These are phyloP conservation scores for Dendrothele bispora DNA, from an alignment of 768 basidiomycete species.

Conservation along the genomic window DNA sequence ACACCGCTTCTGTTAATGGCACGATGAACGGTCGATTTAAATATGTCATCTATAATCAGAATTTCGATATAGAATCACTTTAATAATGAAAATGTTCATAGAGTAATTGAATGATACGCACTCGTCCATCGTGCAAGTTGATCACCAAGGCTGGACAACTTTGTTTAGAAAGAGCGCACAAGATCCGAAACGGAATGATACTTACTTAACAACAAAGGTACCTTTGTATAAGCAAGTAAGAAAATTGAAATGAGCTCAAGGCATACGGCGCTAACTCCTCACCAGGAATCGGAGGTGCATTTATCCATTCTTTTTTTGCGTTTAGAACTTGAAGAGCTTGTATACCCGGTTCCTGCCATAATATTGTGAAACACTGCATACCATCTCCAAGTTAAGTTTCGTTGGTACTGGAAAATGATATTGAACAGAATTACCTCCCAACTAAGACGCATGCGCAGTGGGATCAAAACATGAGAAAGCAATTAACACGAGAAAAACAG, in stretches of 20 bases:
- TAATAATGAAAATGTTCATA: neutral
- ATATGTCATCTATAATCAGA: conserved; percentile 68
- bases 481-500: neutral
- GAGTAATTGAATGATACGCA: conserved; percentile 29
- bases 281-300: conserved; percentile 73
- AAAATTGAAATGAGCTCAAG: neutral
- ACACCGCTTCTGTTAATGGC: conserved; percentile 75
- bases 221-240: conserved; percentile 13
- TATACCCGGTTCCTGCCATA: conserved; percentile 75
- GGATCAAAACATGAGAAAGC: neutral
- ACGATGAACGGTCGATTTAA: conserved; percentile 88
- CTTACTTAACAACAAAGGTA: conserved; percentile 88
- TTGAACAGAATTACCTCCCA: conserved; percentile 36
- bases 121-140: conserved; percentile 91
- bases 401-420: neutral
- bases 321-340: conserved; percentile 85
- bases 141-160: conserved; percentile 64
- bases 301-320: conserved; percentile 73
- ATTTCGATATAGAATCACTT: neutral
- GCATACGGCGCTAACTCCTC: neutral
- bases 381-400: neutral
- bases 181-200: neutral
- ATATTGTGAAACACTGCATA: conserved; percentile 78
- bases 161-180: neutral
- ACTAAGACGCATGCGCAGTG: conserved; percentile 19